phyloP scores from a whole-genome alignment of 2,329 filamentous ascomycete species.

The Paecilomyces fulvus region DNA sequence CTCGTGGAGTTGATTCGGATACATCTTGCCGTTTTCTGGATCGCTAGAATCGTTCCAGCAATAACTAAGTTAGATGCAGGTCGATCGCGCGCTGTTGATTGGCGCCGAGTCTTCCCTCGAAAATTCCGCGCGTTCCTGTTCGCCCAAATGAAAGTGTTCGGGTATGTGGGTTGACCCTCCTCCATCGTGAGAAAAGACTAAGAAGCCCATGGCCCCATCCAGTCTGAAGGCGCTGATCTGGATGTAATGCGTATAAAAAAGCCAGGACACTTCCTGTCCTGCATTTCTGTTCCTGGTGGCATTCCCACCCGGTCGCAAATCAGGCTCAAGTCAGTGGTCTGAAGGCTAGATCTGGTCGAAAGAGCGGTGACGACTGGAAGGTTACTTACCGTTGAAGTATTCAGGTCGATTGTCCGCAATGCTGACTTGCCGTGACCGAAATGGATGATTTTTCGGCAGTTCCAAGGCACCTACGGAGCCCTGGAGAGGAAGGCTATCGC shows the following conservation, averaged over 20 bases:
- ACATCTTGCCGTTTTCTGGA: background rate
- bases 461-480: slow-evolving; percentile 27
- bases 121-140: background rate
- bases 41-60: too few species aligned
- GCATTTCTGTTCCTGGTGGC: background rate
- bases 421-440: background rate
- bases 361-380: too few species aligned
- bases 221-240: background rate
- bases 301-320: background rate
- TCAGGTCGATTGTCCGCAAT: background rate
- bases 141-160: background rate
- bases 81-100: background rate
- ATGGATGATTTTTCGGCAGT: slow-evolving; percentile 2
- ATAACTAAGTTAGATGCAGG: background rate
- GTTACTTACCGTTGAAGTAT: background rate
- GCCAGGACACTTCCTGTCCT: background rate
- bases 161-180: background rate
- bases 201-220: background rate
- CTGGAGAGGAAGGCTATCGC: slow-evolving; percentile 36
- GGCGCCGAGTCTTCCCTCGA: background rate
- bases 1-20: background rate
- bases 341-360: background rate
- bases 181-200: background rate
- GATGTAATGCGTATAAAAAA: background rate
- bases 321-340: background rate